These are phyloP conservation scores for Trichoderma sp. DNA, from an alignment of 2,329 filamentous ascomycete genomes.

Conservation along the genomic window DNA sequence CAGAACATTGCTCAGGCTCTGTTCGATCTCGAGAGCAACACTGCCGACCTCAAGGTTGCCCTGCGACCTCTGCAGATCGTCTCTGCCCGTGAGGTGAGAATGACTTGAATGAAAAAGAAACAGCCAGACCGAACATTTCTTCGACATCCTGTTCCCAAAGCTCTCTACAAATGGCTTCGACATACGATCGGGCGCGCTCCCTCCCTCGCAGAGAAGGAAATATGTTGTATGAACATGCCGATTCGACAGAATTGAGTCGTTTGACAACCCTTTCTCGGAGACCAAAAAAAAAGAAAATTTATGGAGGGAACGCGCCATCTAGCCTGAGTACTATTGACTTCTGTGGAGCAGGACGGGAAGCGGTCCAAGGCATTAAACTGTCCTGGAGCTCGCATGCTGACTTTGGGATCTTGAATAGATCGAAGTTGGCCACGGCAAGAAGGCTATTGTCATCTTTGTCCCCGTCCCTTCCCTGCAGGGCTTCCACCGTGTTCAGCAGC, in stretches of 20 bases:
- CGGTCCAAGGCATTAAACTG: constrained; percentile 64
- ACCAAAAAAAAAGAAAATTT: background rate
- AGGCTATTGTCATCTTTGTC: constrained; percentile 99
- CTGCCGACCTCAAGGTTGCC: constrained; percentile 92
- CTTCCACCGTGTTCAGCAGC: constrained; percentile 99
- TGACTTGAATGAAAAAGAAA: constrained; percentile 30
- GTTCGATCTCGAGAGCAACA: constrained; percentile 99
- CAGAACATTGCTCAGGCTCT: constrained; percentile 94
- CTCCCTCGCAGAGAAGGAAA: constrained; percentile 25
- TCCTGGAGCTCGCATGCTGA: constrained; percentile 78
- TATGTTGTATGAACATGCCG: constrained; percentile 24
- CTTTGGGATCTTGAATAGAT: constrained; percentile 75
- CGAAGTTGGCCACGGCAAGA: constrained; percentile 99
- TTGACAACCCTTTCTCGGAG: constrained; percentile 20
- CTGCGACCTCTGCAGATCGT: constrained; percentile 98
- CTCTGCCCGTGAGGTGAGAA: constrained; percentile 98
- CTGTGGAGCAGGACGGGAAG: constrained; percentile 72
- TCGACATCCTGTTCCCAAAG: constrained; percentile 50
- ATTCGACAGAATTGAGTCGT: constrained; percentile 32
- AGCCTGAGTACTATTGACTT: constrained; percentile 46
- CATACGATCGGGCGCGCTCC: constrained; percentile 27
- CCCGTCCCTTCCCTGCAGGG: constrained; percentile 96
- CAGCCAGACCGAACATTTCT: constrained; percentile 26
- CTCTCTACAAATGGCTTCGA: constrained; percentile 41
- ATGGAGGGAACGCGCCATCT: constrained; percentile 34